phyloP scores from a whole-genome alignment of 495 filamentous ascomycete genomes.

The Letharia lupina region DNA sequence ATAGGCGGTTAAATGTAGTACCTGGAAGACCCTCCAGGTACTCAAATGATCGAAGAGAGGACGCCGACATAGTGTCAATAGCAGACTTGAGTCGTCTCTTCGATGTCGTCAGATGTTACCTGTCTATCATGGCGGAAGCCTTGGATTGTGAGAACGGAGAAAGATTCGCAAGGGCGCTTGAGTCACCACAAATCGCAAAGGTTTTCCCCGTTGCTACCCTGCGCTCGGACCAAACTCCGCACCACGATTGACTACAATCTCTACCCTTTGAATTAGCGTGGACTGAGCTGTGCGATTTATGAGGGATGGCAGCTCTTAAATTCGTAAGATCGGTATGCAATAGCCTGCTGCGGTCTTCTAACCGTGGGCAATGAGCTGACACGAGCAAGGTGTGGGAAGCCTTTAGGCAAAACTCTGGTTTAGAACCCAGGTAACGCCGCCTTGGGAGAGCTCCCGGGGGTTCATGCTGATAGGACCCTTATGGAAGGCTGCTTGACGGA shows the following conservation, averaged over 20 bases:
- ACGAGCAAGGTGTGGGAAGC: constrained; percentile 60
- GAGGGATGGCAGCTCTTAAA: constrained; percentile 46
- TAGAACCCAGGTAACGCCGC: constrained; percentile 68
- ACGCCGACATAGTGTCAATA: constrained; percentile 51
- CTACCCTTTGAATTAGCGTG: background rate
- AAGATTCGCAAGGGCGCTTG: background rate
- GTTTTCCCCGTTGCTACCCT: background rate
- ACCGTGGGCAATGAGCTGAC: background rate
- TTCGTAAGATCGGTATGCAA: constrained; percentile 51
- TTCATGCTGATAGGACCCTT: constrained; percentile 3
- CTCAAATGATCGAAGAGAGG: constrained; percentile 60
- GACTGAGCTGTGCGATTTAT: background rate
- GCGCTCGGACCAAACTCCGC: constrained; percentile 3
- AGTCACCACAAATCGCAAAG: background rate
- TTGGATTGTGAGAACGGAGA: background rate
- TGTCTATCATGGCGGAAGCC: background rate
- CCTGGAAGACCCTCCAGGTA: constrained; percentile 86
- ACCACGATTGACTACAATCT: background rate
- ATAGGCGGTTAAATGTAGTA: constrained; percentile 78
- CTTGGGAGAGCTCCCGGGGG: background rate
- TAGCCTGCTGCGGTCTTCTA: constrained; percentile 7
- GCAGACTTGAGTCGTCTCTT: background rate
- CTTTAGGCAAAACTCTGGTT: constrained; percentile 73
- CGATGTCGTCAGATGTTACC: constrained; percentile 2
- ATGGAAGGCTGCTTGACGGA: constrained; percentile 30